A percentile compares a stretch with the other conserved stretches of the same genome.
Evolutionary conservation across 176 grass and related monocot genomes (phyloP).

Genomic region (Tuctoria greenei): DNA sequence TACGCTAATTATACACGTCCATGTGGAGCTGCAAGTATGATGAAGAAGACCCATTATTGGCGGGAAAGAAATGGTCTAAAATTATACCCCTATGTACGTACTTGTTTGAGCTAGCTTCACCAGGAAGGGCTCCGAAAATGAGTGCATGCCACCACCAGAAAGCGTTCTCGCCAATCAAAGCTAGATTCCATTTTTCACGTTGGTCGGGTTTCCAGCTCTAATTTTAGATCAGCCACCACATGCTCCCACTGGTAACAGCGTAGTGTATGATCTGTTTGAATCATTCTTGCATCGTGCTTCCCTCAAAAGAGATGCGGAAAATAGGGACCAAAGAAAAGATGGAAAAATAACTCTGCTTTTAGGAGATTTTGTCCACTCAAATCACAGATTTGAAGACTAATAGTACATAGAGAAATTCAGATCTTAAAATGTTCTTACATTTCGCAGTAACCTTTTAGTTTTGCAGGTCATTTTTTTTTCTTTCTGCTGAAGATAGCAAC

Average conservation of each 20-base stretch:
- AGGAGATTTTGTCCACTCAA: not conserved
- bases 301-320: too few relatives aligned
- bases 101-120: constrained; percentile 5
- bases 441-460: not conserved
- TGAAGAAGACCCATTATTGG: constrained; percentile 22
- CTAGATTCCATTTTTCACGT: constrained; percentile 39
- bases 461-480: not conserved
- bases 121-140: constrained; percentile 14
- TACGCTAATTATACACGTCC: not conserved
- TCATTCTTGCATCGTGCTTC: constrained; percentile 22
- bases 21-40: not conserved
- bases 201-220: not conserved
- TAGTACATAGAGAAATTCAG: not conserved
- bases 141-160: constrained; percentile 35
- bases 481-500: constrained; percentile 17
- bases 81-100: not conserved
- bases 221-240: constrained; percentile 19
- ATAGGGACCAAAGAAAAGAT: not conserved
- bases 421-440: not conserved
- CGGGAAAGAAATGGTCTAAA: not conserved
- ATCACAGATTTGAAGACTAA: not conserved
- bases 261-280: constrained; percentile 8
- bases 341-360: not conserved
- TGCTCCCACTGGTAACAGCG: constrained; percentile 18
- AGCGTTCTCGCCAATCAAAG: constrained; percentile 40